Evolutionary conservation across 345 rosid species (phyloP), one percentile per base, ranked within the genome.

Genomic region (Populus alba): DNA sequence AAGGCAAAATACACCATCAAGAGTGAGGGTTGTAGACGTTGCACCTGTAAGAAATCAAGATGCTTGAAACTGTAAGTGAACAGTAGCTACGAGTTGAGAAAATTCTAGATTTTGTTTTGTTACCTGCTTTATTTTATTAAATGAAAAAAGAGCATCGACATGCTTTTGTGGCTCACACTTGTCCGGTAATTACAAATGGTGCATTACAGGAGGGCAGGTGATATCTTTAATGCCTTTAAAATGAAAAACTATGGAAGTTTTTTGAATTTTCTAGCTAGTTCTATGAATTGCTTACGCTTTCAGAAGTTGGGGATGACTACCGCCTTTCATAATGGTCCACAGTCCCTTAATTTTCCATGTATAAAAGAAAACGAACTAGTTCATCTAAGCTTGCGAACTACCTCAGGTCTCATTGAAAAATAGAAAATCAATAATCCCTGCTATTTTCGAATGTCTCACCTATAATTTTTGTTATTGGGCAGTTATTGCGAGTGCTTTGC

Each of bases 21-120:
- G 57, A 57, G 69, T 31, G 85, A 73, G 9, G 75, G 71, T 47
- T 79, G 83, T 81, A 84, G 77, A 73, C 79, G 79, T 33, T 89
- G 90, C 87, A 87, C 79, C 16, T 86, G 89, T 59, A 79, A 47
- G 78, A 86, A 74, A 66, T 82, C 90, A 55, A 82, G 74, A 72
- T 89, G 90, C 84, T 69, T 86, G 83, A 85, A 89, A 83, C 86
- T 89, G 89, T 87, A 86, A 86, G 89, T 80, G 51, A 55, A 13
- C 59, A 23, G 15, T 10, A 13, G 37, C 16, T 59, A 49, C 51
- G 25, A 29, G 45, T 70, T 18, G 11, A 33, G 65, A 31, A 53
- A 53, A 53, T 20, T 31, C 33, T 10, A 22, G n/a, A 22, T 35
- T 15, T 2, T 35, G 25, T 53, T 15, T 68, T 20, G 20, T n/a